Evolutionary conservation across 257 asterid genomes (phyloP).

Genomic region (Plectranthus barbatus): DNA sequence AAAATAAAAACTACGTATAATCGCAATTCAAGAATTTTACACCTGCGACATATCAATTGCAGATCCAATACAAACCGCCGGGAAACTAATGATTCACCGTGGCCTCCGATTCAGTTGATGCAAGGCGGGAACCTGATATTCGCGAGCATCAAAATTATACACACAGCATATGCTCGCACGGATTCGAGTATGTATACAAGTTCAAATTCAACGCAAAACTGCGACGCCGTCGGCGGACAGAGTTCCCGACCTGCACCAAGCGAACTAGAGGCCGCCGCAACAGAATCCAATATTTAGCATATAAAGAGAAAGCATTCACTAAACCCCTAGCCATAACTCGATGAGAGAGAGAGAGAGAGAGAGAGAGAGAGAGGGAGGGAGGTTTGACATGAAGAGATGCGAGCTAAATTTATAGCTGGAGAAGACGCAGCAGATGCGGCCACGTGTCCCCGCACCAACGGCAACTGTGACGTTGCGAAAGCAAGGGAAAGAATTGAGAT

Average conservation of each 20-base stretch:
- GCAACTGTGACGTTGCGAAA: conserved; percentile 11
- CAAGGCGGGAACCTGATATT: conserved; percentile 61
- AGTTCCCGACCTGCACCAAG: conserved; percentile 85
- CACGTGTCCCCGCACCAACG: conserved; percentile 29
- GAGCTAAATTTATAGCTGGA: conserved; percentile 22
- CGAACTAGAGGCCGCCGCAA: conserved; percentile 60
- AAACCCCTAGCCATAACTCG: neutral
- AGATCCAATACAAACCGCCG: conserved; percentile 13
- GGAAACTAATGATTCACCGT: conserved; percentile 26
- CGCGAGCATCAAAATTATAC: conserved; percentile 16
- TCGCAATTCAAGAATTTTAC: neutral
- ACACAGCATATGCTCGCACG: neutral
- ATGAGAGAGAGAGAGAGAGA: conserved; percentile 12
- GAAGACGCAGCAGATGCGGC: conserved; percentile 21
- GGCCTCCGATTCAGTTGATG: conserved; percentile 80
- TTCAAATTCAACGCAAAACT: neutral
- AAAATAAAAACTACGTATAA: neutral
- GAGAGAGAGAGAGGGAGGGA: neutral
- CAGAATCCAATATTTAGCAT: neutral
- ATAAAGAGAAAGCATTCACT: neutral
- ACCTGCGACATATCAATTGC: conserved; percentile 12
- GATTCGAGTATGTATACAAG: conserved; percentile 4
- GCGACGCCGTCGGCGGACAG: conserved; percentile 16
- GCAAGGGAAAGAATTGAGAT: neutral
- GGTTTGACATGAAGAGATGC: conserved; percentile 2